phyloP scores from a whole-genome alignment of 352 stramenopile species.

The Globisporangium camurandrum region DNA sequence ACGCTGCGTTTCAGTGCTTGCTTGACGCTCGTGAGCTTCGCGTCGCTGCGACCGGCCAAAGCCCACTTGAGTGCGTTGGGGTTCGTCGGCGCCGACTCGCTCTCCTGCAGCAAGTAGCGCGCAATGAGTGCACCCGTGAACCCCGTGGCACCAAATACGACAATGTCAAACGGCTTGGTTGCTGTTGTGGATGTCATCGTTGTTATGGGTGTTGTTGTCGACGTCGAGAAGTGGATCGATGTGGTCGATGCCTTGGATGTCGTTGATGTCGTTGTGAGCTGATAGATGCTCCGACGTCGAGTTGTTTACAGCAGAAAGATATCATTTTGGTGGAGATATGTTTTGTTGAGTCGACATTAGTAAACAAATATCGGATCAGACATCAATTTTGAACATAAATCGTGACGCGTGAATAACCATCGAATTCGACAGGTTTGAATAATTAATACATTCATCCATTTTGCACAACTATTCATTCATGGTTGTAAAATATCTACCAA shows the following conservation, averaged over 20 bases:
- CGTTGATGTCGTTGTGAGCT: too few relatives aligned
- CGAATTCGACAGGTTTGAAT: too few relatives aligned
- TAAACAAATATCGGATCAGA: too few relatives aligned
- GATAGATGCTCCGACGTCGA: too few relatives aligned
- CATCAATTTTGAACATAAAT: too few relatives aligned
- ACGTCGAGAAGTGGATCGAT: neutral
- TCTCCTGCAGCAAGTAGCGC: constrained; percentile 47
- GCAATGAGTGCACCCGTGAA: constrained; percentile 82
- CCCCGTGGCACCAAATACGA: constrained; percentile 86
- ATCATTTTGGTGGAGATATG: too few relatives aligned
- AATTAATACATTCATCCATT: too few relatives aligned
- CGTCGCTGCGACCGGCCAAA: constrained; percentile 70
- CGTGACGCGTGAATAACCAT: too few relatives aligned
- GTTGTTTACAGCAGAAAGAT: too few relatives aligned
- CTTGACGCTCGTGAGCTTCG: constrained; percentile 66
- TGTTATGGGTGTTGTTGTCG: neutral
- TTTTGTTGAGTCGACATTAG: too few relatives aligned
- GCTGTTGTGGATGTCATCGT: constrained; percentile 4
- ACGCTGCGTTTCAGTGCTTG: constrained; percentile 39
- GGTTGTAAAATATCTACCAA: too few relatives aligned
- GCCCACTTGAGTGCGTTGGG: constrained; percentile 68
- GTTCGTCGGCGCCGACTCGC: constrained; percentile 24
- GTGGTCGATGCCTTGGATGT: neutral
- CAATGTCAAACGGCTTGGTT: constrained; percentile 41
- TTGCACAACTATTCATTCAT: too few relatives aligned